phyloP scores from a whole-genome alignment of 73 alveolate genomes.

The Paramecium caudatum region DNA sequence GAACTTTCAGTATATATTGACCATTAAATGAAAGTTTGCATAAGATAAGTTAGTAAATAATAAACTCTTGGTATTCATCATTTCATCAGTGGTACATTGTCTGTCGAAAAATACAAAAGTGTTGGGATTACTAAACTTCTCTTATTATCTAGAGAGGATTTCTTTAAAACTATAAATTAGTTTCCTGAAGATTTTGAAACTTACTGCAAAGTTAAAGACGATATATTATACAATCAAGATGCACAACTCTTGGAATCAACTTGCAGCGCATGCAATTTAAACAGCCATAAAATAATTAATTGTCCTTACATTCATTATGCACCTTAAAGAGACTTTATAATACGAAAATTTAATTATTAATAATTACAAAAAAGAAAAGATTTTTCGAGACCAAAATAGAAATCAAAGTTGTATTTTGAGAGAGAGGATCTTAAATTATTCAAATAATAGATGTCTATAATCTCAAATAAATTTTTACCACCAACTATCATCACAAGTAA shows the following conservation, averaged over 20 bases:
- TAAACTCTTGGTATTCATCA: not conserved
- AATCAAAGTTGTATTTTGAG: not conserved
- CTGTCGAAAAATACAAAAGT: not conserved
- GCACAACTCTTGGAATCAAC: not conserved
- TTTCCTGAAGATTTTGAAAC: conserved; percentile 66
- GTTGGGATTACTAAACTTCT: conserved; percentile 38
- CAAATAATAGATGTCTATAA: conserved; percentile 8
- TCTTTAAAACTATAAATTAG: not conserved
- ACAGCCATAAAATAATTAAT: conserved; percentile 47
- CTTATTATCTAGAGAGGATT: conserved; percentile 14
- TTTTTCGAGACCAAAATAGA: not conserved
- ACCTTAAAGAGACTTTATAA: conserved; percentile 43
- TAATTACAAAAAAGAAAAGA: conserved; percentile 24
- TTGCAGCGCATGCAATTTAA: conserved; percentile 60
- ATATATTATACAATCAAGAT: conserved; percentile 29
- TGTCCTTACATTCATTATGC: conserved; percentile 72
- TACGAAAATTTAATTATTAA: conserved; percentile 3
- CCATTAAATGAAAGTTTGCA: not conserved
- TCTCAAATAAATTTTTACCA: not conserved
- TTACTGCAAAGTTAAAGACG: conserved; percentile 48
- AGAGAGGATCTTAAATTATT: not conserved
- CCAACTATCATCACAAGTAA: not conserved
- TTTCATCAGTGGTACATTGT: not conserved
- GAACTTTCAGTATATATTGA: not conserved
- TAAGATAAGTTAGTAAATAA: conserved; percentile 11